Percentiles rank a stretch among this genome's conserved stretches.
phyloP scores from a whole-genome alignment of 2,329 filamentous ascomycete species.

The Sclerotinia glacialis region DNA sequence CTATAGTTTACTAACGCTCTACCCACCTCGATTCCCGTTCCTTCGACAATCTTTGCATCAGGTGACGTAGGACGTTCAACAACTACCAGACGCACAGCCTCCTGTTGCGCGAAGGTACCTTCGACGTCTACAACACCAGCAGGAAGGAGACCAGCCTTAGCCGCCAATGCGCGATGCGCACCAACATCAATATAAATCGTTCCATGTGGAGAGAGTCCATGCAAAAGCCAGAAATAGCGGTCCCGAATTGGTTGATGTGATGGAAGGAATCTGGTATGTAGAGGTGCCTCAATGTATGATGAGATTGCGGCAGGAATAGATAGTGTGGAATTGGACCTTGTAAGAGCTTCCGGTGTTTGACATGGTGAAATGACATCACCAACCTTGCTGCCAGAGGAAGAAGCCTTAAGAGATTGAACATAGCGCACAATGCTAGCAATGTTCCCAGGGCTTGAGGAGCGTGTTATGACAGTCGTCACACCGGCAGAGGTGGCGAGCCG shows the following conservation, averaged over 20 bases:
- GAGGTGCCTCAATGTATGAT: constrained; percentile 49
- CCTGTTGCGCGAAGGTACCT: constrained; percentile 85
- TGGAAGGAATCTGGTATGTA: constrained; percentile 92
- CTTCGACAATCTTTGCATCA: constrained; percentile 50
- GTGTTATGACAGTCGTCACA: constrained; percentile 92
- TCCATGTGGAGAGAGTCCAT: constrained; percentile 86
- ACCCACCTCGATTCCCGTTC: constrained; percentile 69
- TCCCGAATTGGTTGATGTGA: constrained; percentile 82
- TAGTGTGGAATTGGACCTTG: constrained; percentile 22
- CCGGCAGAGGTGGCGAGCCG: constrained; percentile 89
- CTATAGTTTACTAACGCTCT: constrained; percentile 91
- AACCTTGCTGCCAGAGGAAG: constrained; percentile 26
- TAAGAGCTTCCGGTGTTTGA: constrained; percentile 26
- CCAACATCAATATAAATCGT: constrained; percentile 92
- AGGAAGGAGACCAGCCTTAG: constrained; percentile 84
- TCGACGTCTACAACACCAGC: constrained; percentile 89
- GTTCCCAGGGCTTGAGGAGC: constrained; percentile 89
- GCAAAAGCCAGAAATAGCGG: constrained; percentile 94
- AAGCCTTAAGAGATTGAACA: constrained; percentile 59
- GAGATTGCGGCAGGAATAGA: constrained; percentile 22
- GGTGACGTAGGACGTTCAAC: constrained; percentile 54
- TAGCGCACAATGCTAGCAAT: constrained; percentile 83
- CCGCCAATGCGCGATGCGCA: constrained; percentile 73
- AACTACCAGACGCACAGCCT: constrained; percentile 83
- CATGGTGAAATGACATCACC: constrained; percentile 26